phyloP scores from a whole-genome alignment of 2,329 filamentous ascomycete genomes.

The Aspergillus sergii region DNA sequence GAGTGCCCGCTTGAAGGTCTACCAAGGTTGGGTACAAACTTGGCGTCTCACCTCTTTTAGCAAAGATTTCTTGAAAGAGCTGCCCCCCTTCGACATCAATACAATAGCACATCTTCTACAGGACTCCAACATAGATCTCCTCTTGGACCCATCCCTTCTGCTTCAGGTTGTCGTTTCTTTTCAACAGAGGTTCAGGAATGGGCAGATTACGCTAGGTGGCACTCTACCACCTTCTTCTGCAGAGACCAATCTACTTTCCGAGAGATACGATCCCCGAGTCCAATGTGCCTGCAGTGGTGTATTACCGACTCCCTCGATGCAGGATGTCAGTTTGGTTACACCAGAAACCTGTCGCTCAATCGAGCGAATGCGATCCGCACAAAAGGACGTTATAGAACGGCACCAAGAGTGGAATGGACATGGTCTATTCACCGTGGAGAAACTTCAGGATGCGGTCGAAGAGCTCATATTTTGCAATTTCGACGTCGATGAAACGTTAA shows the following conservation, averaged over 20 bases:
- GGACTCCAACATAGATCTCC: neutral
- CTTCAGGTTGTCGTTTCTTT: neutral
- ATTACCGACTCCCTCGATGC: neutral
- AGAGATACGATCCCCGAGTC: slow-evolving; percentile 20
- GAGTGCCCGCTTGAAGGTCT: neutral
- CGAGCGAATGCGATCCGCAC: slow-evolving; percentile 9
- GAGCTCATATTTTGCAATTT: slow-evolving; percentile 17
- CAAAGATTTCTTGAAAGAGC: neutral
- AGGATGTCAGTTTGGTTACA: neutral
- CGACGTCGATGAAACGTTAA: slow-evolving; percentile 5
- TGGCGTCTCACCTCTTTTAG: neutral
- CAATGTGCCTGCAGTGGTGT: slow-evolving; percentile 17
- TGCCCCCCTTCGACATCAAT: neutral
- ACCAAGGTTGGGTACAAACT: neutral
- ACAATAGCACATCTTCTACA: neutral
- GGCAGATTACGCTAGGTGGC: slow-evolving; percentile 16
- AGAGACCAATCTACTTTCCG: slow-evolving; percentile 19
- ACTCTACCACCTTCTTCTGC: slow-evolving; percentile 16
- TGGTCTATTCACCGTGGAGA: slow-evolving; percentile 17
- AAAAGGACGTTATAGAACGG: slow-evolving; percentile 5
- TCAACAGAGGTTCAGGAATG: neutral
- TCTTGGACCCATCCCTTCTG: neutral
- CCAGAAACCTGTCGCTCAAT: neutral
- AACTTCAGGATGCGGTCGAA: slow-evolving; percentile 15
- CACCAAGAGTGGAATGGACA: slow-evolving; percentile 18